Evolutionary conservation across 352 stramenopile species (phyloP).

Genomic region (Globisporangium heterothallicum): DNA sequence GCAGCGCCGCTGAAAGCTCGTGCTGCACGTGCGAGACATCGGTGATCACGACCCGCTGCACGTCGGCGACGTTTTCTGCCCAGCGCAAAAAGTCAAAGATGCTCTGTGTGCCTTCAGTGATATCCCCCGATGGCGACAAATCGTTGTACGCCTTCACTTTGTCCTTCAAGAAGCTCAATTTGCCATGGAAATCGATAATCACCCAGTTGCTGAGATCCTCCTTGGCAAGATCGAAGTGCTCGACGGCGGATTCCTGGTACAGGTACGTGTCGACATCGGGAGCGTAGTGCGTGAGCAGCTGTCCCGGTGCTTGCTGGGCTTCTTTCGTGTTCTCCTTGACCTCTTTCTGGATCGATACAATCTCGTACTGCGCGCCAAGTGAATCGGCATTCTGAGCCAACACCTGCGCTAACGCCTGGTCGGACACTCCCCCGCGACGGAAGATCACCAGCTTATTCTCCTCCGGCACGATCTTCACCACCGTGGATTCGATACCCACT

Average conservation of each 20-base stretch:
- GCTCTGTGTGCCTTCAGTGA: constrained; percentile 59
- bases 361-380: constrained; percentile 42
- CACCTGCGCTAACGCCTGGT: constrained; percentile 53
- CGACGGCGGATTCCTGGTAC: constrained; percentile 34
- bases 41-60: constrained; percentile 66
- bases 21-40: constrained; percentile 47
- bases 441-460: constrained; percentile 83
- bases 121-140: constrained; percentile 61
- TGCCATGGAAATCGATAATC: constrained; percentile 77
- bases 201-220: constrained; percentile 54
- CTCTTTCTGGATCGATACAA: constrained; percentile 66
- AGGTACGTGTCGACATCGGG: constrained; percentile 92
- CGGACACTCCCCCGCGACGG: constrained; percentile 80
- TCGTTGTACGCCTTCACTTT: constrained; percentile 71
- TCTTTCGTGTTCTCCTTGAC: constrained; percentile 57
- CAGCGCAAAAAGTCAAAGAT: constrained; percentile 86
- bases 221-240: constrained; percentile 27
- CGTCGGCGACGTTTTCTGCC: constrained; percentile 67
- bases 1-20: constrained; percentile 68
- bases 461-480: constrained; percentile 86
- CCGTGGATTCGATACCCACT: constrained; percentile 93
- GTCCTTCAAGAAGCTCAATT: constrained; percentile 36
- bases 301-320: constrained; percentile 90
- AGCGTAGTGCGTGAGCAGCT: constrained; percentile 97
- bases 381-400: constrained; percentile 38